Conservation (phyloP, 139 green algal species). For the Chlorella sorokiniana region DNA sequence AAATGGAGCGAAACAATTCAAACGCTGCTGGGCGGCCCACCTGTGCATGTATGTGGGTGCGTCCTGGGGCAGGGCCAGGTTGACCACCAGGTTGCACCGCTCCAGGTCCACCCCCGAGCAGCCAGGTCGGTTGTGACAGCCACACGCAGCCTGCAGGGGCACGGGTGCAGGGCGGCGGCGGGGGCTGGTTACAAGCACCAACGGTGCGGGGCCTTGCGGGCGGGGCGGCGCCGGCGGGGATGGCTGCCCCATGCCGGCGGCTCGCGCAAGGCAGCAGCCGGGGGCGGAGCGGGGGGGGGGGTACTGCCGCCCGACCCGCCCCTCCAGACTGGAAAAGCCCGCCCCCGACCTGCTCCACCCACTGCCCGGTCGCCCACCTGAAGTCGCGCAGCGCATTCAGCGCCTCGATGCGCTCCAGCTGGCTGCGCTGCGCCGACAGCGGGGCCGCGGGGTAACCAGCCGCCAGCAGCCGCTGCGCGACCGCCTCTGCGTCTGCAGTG, state of each 20-base stretch:
- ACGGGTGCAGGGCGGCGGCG: background rate
- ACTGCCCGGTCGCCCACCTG: slow-evolving; percentile 11
- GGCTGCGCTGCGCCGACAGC: slow-evolving; percentile 62
- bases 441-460: slow-evolving; percentile 67
- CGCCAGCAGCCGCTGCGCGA: slow-evolving; percentile 55
- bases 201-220: background rate
- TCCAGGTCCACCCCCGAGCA: slow-evolving; percentile 82
- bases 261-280: too few relatives aligned
- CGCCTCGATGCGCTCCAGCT: slow-evolving; percentile 61
- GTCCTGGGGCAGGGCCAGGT: slow-evolving; percentile 74
- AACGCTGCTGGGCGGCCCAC: background rate
- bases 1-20: background rate
- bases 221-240: background rate
- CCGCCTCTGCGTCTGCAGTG: slow-evolving; percentile 58
- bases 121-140: slow-evolving; percentile 84
- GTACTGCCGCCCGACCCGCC: too few relatives aligned
- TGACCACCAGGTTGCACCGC: slow-evolving; percentile 80
- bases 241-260: too few relatives aligned
- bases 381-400: slow-evolving; percentile 70
- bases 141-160: slow-evolving; percentile 44
- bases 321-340: too few relatives aligned
- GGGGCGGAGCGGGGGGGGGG: too few relatives aligned
- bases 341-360: too few relatives aligned
- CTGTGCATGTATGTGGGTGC: slow-evolving; percentile 61
- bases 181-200: too few relatives aligned